Conservation (phyloP, 2,329 filamentous ascomycete genomes). For the Pseudocercospora macadamiae region DNA sequence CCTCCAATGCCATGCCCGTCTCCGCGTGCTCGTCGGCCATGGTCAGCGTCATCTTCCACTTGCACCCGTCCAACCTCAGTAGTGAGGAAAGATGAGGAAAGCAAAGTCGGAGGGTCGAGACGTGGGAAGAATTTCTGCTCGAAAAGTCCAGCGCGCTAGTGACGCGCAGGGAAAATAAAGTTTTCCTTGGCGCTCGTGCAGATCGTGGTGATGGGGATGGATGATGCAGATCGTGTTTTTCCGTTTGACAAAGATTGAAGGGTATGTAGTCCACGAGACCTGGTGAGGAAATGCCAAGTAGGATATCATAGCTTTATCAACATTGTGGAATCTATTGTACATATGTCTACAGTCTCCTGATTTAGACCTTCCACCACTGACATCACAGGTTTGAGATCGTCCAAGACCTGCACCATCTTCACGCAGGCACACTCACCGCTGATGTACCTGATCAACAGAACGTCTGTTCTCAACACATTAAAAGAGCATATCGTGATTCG, state of each 20-base stretch:
- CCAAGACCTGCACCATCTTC: not conserved
- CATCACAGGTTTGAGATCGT: not conserved
- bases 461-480: not conserved
- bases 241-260: too few relatives aligned
- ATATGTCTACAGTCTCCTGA: too few relatives aligned
- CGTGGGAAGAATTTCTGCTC: not conserved
- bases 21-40: constrained; percentile 34
- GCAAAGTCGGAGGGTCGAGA: not conserved
- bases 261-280: too few relatives aligned
- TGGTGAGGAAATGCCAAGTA: too few relatives aligned
- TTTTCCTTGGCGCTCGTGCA: not conserved
- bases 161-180: too few relatives aligned
- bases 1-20: constrained; percentile 74
- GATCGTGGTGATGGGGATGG: not conserved
- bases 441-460: not conserved
- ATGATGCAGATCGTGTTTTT: not conserved
- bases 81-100: not conserved
- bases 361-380: not conserved
- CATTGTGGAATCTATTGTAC: too few relatives aligned
- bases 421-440: not conserved
- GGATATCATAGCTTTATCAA: too few relatives aligned
- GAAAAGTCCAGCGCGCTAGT: too few relatives aligned
- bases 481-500: not conserved
- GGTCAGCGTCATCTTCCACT: constrained; percentile 22
- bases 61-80: not conserved